Base-by-base conservation (phyloP, 176 grass and related monocot genomes). In the Oryza coarctata region DNA sequence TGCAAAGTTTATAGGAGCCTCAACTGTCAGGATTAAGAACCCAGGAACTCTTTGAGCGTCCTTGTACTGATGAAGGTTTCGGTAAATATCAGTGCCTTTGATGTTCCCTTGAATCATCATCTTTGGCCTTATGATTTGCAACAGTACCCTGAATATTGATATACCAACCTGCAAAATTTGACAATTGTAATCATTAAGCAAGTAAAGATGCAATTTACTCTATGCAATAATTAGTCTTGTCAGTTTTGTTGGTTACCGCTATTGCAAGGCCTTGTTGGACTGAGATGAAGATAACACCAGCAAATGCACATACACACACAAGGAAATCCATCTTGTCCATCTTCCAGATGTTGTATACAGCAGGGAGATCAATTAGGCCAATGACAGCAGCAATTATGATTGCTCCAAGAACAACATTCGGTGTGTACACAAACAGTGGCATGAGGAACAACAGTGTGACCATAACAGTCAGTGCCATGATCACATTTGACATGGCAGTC, bases 281-380 rank as follows among this genome's bases (percentile, higher is more conserved):
- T 0, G 95, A 98, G 55, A 98, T 80, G 88, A 98, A 98, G 77
- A 98, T 91, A 61, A 98, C 92, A 29, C 95, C 95, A 3, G 90
- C 88, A 89, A 98, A 98, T 25, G 92, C 93, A 31, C 84, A 91
- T 9, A 98, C 26, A 68, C 95, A 98, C 33, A 98, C 82, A 5
- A 98, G 75, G 78, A 98, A 98, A 87, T 98, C 95, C 20, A 95
- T 82, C 87, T 98, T 98, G 43, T 98, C 95, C 92, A 98, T 91
- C 79, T 98, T 98, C 88, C 93, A 98, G 63, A 98, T 93, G 61
- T 86, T 40, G 79, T 88, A 95, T 36, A 80, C 92, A 36, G 95
- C 81, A 23, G 83, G 90, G 39, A 93, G 9, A 62, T 98, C 95
- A 3, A 98, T 91, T 3, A 98, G 92, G 36, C 95, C 92, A 29